A percentile compares a stretch with the other conserved stretches of the same genome.
These are phyloP conservation scores for Xylogone sp. DNA, from an alignment of 2,329 filamentous ascomycete species.

Conservation along the genomic window DNA sequence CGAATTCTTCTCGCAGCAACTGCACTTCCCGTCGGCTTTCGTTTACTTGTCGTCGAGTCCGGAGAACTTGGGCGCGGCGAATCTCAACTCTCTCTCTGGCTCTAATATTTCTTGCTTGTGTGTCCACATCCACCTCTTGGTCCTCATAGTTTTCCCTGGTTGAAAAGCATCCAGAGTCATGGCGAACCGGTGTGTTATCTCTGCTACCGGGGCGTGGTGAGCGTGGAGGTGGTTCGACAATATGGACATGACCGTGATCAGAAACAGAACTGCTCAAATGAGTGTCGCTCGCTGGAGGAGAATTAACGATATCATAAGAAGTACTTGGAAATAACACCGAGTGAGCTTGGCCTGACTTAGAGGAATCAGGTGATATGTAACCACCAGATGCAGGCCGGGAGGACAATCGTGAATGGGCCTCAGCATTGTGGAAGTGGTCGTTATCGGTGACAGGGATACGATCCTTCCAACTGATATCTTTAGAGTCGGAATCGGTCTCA, in stretches of 20 bases:
- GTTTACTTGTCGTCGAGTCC: slow-evolving; percentile 11
- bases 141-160: slow-evolving; percentile 5
- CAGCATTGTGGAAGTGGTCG: too few species aligned
- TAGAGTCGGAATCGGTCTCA: too few species aligned
- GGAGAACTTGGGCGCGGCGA: slow-evolving; percentile 11
- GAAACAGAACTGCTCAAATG: neutral
- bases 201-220: neutral
- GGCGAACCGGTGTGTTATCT: slow-evolving; percentile 4
- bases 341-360: too few species aligned
- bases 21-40: slow-evolving; percentile 8
- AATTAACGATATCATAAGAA: neutral
- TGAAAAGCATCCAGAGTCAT: slow-evolving; percentile 18
- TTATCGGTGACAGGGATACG: too few species aligned
- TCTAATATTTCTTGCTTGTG: slow-evolving; percentile 10
- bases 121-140: slow-evolving; percentile 7
- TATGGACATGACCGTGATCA: neutral
- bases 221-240: neutral
- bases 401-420: too few species aligned
- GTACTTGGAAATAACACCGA: neutral
- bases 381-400: too few species aligned
- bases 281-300: neutral
- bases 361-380: too few species aligned
- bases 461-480: too few species aligned
- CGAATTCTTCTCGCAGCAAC: slow-evolving; percentile 8
- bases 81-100: slow-evolving; percentile 15